Evolutionary conservation across 805 yeast species (phyloP), one percentile per base, ranked within the genome.

Genomic region (Nakazawaea pomicola): DNA sequence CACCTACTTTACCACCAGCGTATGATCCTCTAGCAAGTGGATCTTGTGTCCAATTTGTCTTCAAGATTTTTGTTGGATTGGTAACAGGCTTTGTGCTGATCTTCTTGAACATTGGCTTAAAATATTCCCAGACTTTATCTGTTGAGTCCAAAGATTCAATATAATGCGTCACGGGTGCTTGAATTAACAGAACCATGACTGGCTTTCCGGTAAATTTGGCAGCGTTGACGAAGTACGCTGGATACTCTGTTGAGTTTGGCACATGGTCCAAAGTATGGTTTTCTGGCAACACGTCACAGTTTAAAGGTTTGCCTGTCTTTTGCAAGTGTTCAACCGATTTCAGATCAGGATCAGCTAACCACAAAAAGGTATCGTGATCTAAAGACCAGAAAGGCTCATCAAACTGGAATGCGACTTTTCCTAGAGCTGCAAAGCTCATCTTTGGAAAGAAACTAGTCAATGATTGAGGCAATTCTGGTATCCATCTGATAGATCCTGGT

Each of bases 21-120:
- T 83, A 87, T 1, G 91, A 74, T 8, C 95, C 95, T 41, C 81
- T 59, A 3, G 83, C 68, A 51, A 68, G 82, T 0, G 83, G 83
- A 48, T 86, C 89, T 9, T 56, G 57, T 5, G 89, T 81, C 95
- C 95, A 86, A 27, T 75, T 66, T 0, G 89, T 72, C 1, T 70
- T 71, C 0, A 75, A 52, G 0, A 63, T 53, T 40, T 65, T 64
- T 15, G 43, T 56, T 40, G 61, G 70, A 55, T 47, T 45, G 5
- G 56, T 6, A 3, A 10, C 15, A 6, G 11, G 4, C 17, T 25
- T 6, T n/a, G 20, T 16, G 21, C 17, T 19, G 15, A 37, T 4
- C 17, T 21, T 33, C 14, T 17, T 6, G 24, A 42, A 29, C 36
- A 14, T 27, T 4, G 84, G 84, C 47, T 62, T 58, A 47, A 76